Percentiles rank a stretch among this genome's conserved stretches.
These are phyloP conservation scores for Cardamine resedifolia DNA, from an alignment of 345 rosid genomes.

Conservation along the genomic window DNA sequence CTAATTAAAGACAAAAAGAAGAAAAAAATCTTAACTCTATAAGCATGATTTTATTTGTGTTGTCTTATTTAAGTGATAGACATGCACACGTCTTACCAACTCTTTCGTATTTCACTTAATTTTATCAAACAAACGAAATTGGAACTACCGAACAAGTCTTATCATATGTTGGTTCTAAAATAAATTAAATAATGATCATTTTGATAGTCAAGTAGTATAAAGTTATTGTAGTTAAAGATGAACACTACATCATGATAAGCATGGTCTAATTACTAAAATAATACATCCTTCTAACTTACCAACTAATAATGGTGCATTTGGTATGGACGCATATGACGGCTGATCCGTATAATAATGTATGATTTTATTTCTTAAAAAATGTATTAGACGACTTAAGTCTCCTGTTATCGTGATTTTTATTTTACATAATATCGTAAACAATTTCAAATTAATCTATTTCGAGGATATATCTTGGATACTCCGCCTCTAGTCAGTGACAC, in stretches of 20 bases:
- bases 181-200: too few relatives aligned
- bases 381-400: too few relatives aligned
- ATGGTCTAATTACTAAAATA: too few relatives aligned
- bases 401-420: too few relatives aligned
- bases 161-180: too few relatives aligned
- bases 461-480: not conserved
- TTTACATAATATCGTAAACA: not conserved
- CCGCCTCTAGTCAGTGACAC: slow-evolving; percentile 28
- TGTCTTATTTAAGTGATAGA: slow-evolving; percentile 12
- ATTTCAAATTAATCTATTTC: not conserved
- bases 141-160: not conserved
- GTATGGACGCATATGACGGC: not conserved
- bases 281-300: too few relatives aligned
- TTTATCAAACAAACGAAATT: not conserved
- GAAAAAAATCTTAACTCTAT: too few relatives aligned
- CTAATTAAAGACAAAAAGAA: not conserved
- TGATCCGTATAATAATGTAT: too few relatives aligned
- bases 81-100: not conserved
- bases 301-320: not conserved
- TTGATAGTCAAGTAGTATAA: too few relatives aligned
- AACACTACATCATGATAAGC: too few relatives aligned
- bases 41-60: not conserved
- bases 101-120: not conserved
- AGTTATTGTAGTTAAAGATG: too few relatives aligned
- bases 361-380: too few relatives aligned